phyloP scores from a whole-genome alignment of 2,329 filamentous ascomycete species.

The Camillea tinctor region DNA sequence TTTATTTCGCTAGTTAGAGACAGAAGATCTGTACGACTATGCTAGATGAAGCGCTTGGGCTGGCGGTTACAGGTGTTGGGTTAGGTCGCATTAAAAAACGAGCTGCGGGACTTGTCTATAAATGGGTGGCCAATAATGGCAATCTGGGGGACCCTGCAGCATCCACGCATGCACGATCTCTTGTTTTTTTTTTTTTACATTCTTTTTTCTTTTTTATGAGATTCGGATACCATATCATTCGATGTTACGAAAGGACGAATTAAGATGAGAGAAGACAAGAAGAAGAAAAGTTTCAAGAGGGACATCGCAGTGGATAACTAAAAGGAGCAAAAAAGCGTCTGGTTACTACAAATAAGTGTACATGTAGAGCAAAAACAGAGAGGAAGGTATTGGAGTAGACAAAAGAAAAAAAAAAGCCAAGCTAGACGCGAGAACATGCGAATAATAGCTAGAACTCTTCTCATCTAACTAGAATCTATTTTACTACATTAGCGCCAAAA shows the following conservation, averaged over 20 bases:
- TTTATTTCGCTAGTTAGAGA: constrained; percentile 7
- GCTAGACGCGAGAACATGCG: background rate
- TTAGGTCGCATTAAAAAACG: constrained; percentile 1
- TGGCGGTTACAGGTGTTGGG: background rate
- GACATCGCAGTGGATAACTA: background rate
- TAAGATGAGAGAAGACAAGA: background rate
- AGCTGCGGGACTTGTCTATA: constrained; percentile 1
- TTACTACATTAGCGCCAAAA: background rate
- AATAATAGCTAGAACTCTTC: background rate
- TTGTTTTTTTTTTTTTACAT: background rate
- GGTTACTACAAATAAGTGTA: background rate
- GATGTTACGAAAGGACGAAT: background rate
- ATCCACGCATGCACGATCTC: background rate
- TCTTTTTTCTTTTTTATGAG: background rate
- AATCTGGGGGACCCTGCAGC: background rate
- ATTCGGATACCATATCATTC: background rate
- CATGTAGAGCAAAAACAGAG: background rate
- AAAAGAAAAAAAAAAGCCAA: background rate
- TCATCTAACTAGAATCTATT: background rate
- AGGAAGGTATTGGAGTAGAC: background rate
- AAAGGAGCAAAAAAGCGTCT: background rate
- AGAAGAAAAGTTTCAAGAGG: background rate
- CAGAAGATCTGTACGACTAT: constrained; percentile 12
- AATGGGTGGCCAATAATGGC: background rate
- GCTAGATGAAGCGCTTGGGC: constrained; percentile 5